A percentile compares a stretch with the other conserved stretches of the same genome.
phyloP scores from a whole-genome alignment of 2,329 filamentous ascomycete genomes.

The Penicillium olsonii region DNA sequence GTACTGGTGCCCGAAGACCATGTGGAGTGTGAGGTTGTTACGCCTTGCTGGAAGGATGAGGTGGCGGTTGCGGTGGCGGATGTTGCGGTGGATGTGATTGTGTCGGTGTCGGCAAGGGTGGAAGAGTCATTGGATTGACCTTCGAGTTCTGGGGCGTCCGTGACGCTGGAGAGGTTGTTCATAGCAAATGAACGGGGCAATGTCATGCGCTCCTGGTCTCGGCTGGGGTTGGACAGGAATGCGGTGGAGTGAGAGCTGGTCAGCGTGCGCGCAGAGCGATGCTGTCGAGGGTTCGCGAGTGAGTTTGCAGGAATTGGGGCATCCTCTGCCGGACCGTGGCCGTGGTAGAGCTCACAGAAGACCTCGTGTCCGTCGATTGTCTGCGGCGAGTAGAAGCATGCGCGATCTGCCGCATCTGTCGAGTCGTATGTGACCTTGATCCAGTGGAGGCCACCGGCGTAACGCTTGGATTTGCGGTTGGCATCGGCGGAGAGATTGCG shows the following conservation, averaged over 20 bases:
- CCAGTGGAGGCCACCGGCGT: slow-evolving; percentile 86
- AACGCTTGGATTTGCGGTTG: slow-evolving; percentile 75
- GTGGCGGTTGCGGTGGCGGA: slow-evolving; percentile 21
- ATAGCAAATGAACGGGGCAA: slow-evolving; percentile 44
- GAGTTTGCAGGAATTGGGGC: slow-evolving; percentile 59
- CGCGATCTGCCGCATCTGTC: slow-evolving; percentile 68
- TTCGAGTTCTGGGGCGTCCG: slow-evolving; percentile 32
- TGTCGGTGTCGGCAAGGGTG: slow-evolving; percentile 45
- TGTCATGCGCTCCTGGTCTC: slow-evolving; percentile 36
- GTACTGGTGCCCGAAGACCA: slow-evolving; percentile 18
- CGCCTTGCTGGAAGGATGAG: slow-evolving; percentile 3
- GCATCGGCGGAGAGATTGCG: slow-evolving; percentile 71
- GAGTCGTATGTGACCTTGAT: slow-evolving; percentile 84
- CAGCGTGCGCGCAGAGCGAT: slow-evolving; percentile 36
- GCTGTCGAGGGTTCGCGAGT: slow-evolving; percentile 23
- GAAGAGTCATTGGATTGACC: slow-evolving; percentile 35
- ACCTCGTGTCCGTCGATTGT: slow-evolving; percentile 70
- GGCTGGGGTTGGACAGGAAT: slow-evolving; percentile 32
- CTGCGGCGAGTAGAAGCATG: slow-evolving; percentile 70
- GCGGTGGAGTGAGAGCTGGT: slow-evolving; percentile 38
- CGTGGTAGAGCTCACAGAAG: slow-evolving; percentile 69
- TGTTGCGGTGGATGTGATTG: slow-evolving; percentile 30
- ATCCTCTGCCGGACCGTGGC: slow-evolving; percentile 65
- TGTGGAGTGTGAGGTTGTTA: slow-evolving; percentile 1
- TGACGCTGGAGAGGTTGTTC: slow-evolving; percentile 36